phyloP scores from a whole-genome alignment of 768 basidiomycete species.

The Astraeus odoratus region DNA sequence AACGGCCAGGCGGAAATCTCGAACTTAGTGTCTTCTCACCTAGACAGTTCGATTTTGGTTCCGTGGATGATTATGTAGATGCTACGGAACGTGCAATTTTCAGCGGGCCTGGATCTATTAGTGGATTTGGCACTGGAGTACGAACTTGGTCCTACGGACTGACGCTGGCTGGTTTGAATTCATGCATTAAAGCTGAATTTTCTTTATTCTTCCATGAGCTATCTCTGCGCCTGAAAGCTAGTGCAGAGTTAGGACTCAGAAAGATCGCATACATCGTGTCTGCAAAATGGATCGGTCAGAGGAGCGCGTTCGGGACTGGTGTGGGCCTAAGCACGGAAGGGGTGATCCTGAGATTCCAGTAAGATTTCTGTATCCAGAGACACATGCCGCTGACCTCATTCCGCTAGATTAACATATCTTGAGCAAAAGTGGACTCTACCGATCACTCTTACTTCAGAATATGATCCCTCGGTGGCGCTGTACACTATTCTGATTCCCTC shows the following conservation, averaged over 20 bases:
- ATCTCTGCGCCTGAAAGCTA: slow-evolving; percentile 43
- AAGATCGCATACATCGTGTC: slow-evolving; percentile 39
- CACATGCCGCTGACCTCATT: slow-evolving; percentile 12
- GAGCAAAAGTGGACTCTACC: slow-evolving; percentile 55
- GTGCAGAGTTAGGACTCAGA: slow-evolving; percentile 40
- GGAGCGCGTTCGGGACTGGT: slow-evolving; percentile 36
- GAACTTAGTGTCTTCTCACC: slow-evolving; percentile 39
- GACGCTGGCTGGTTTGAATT: slow-evolving; percentile 38
- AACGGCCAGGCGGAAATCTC: slow-evolving; percentile 21
- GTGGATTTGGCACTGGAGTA: slow-evolving; percentile 42
- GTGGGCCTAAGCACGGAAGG: slow-evolving; percentile 40
- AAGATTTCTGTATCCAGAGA: slow-evolving; percentile 10
- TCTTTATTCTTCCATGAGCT: slow-evolving; percentile 50
- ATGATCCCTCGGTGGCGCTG: slow-evolving; percentile 39
- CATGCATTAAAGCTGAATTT: slow-evolving; percentile 45
- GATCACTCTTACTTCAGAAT: slow-evolving; percentile 47
- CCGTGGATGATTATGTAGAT: slow-evolving; percentile 17
- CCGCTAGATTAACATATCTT: slow-evolving; percentile 44
- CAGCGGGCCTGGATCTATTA: slow-evolving; percentile 38
- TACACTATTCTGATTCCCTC: slow-evolving; percentile 51
- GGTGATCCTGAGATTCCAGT: slow-evolving; percentile 53
- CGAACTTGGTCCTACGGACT: slow-evolving; percentile 45
- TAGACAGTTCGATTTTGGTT: slow-evolving; percentile 31
- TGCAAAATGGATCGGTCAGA: slow-evolving; percentile 44
- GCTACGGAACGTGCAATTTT: slow-evolving; percentile 16